These are phyloP conservation scores for Stentor coeruleus DNA, from an alignment of 73 alveolate genomes.

Conservation along the genomic window DNA sequence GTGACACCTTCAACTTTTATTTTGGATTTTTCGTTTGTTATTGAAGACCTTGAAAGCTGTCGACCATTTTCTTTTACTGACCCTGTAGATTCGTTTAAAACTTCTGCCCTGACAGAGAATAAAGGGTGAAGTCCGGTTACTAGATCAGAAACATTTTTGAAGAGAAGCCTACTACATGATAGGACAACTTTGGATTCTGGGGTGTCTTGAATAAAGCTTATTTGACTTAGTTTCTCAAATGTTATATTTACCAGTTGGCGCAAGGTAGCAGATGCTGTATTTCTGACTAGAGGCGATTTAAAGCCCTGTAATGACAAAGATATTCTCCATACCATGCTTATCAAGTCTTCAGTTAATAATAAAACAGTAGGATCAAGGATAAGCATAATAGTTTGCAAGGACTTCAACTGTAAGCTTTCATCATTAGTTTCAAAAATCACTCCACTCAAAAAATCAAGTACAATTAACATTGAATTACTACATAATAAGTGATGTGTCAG, in stretches of 20 bases:
- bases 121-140: no score
- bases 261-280: slow-evolving; percentile 51
- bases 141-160: no score
- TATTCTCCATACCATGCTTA: neutral
- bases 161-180: no score
- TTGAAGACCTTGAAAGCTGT: no score
- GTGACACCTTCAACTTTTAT: no score
- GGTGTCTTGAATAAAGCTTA: no score
- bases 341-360: slow-evolving; percentile 31
- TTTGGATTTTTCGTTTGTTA: no score
- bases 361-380: slow-evolving; percentile 46
- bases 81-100: no score
- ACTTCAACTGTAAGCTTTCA: slow-evolving; percentile 45
- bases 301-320: slow-evolving; percentile 19
- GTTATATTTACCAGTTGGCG: slow-evolving; percentile 42
- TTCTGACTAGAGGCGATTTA: slow-evolving; percentile 38
- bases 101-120: no score
- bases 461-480: neutral
- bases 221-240: slow-evolving; percentile 34
- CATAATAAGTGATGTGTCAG: neutral
- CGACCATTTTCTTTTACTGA: no score
- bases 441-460: neutral
- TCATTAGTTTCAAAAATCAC: slow-evolving; percentile 40
- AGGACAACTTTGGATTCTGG: no score
- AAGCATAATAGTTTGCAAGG: slow-evolving; percentile 44